These are phyloP conservation scores for Vigna radiata DNA, from an alignment of 306 rosid species.

Conservation along the genomic window DNA sequence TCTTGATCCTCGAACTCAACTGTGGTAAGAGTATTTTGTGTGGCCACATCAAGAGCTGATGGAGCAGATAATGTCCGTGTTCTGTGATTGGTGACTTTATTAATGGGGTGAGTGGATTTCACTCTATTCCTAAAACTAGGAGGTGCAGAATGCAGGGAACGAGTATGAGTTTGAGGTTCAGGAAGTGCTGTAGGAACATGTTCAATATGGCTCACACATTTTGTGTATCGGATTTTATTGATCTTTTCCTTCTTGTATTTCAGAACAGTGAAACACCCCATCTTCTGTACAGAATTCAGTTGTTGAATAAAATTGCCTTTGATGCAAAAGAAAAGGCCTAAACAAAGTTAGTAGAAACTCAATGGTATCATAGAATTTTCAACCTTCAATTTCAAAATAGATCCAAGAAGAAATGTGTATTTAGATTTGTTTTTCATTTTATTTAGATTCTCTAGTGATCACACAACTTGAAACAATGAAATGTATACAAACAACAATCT, in stretches of 20 bases:
- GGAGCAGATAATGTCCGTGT: conserved; percentile 81
- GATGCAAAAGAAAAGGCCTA: conserved; percentile 48
- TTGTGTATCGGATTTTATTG: conserved; percentile 46
- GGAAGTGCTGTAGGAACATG: conserved; percentile 57
- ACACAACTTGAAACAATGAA: conserved; percentile 3
- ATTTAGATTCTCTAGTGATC: conserved; percentile 1
- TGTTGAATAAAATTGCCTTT: conserved; percentile 34
- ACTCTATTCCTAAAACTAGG: conserved; percentile 74
- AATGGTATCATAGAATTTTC: background rate
- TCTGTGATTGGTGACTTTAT: conserved; percentile 49
- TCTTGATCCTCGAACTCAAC: conserved; percentile 63
- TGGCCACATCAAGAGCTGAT: conserved; percentile 74
- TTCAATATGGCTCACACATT: conserved; percentile 47
- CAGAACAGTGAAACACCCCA: conserved; percentile 82
- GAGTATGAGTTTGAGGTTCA: conserved; percentile 62
- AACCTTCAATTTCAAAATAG: background rate
- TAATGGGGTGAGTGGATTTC: conserved; percentile 61
- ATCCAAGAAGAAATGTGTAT: background rate
- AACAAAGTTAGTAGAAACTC: conserved; percentile 7
- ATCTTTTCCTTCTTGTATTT: conserved; percentile 71
- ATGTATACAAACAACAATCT: background rate
- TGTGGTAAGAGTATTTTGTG: conserved; percentile 56
- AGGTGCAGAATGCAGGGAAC: conserved; percentile 67
- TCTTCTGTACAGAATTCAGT: conserved; percentile 42
- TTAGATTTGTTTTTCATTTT: background rate